phyloP scores from a whole-genome alignment of 2,329 filamentous ascomycete genomes.

The Stemphylium vesicarium region DNA sequence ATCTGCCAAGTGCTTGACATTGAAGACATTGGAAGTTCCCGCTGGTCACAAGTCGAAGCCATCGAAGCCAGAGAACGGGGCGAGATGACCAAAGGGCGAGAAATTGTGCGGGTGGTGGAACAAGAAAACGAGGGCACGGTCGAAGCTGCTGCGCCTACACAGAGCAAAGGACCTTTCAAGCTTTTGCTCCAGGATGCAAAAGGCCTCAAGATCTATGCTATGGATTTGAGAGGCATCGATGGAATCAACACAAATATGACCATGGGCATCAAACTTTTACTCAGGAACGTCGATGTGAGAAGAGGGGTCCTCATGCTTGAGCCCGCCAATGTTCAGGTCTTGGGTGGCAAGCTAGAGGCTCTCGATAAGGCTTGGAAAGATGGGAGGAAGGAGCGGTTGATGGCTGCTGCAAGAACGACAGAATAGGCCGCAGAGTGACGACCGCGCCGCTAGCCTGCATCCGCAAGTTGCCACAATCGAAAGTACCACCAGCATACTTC shows the following conservation, averaged over 20 bases:
- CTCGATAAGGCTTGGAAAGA: conserved; percentile 81
- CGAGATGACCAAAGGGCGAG: conserved; percentile 75
- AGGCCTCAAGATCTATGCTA: conserved; percentile 69
- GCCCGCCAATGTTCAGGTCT: conserved; percentile 67
- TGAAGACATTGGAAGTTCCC: conserved; percentile 78
- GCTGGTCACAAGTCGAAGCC: conserved; percentile 87
- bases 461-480: neutral
- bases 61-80: conserved; percentile 76
- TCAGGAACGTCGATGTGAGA: conserved; percentile 71
- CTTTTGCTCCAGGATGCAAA: conserved; percentile 79
- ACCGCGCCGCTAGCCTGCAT: neutral
- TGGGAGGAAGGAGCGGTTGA: conserved; percentile 72
- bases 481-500: neutral
- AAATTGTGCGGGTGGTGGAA: conserved; percentile 76
- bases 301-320: conserved; percentile 82
- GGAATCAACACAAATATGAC: conserved; percentile 69
- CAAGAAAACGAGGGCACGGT: conserved; percentile 54
- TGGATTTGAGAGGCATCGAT: conserved; percentile 73
- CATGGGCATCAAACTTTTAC: conserved; percentile 82
- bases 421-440: neutral
- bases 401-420: conserved; percentile 58
- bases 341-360: conserved; percentile 87
- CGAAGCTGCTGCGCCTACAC: conserved; percentile 27
- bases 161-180: conserved; percentile 71
- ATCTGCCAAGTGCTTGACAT: conserved; percentile 85